phyloP scores from a whole-genome alignment of 768 basidiomycete genomes.

The Tephrocybe sp. region DNA sequence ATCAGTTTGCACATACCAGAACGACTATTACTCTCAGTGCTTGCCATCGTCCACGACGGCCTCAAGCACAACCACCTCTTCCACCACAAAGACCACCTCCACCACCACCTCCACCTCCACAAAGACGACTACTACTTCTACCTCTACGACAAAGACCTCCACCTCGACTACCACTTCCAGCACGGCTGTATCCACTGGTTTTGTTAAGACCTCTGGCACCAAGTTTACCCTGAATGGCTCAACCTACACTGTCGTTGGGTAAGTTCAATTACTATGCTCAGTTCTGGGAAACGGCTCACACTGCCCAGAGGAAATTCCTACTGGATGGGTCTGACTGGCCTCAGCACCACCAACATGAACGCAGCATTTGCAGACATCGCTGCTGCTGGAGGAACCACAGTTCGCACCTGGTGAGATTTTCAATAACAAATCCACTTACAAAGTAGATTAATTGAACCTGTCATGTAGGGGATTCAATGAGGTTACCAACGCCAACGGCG shows the following conservation, averaged over 20 bases:
- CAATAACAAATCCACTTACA: background rate
- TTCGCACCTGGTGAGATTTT: constrained; percentile 43
- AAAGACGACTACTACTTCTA: constrained; percentile 15
- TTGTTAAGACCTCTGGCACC: constrained; percentile 50
- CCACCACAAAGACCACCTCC: background rate
- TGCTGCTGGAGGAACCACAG: constrained; percentile 44
- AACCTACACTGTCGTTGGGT: constrained; percentile 54
- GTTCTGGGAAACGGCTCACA: background rate
- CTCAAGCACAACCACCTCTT: constrained; percentile 19
- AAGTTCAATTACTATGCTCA: constrained; percentile 10
- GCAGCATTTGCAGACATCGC: constrained; percentile 47
- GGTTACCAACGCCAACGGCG: constrained; percentile 42
- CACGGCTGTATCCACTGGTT: constrained; percentile 23
- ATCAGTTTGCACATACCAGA: constrained; percentile 31
- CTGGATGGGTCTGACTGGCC: constrained; percentile 51
- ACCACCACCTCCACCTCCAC: background rate
- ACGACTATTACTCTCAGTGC: constrained; percentile 45
- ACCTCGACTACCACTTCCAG: background rate
- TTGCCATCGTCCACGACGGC: constrained; percentile 21
- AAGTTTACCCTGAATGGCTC: constrained; percentile 50
- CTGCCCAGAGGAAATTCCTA: constrained; percentile 29
- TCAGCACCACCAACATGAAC: constrained; percentile 42
- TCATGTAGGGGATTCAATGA: constrained; percentile 52
- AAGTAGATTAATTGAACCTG: background rate
- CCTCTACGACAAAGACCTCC: constrained; percentile 16